Evolutionary conservation across 169 alveolate genomes (phyloP).

Genomic region (Plasmodium vinckei): DNA sequence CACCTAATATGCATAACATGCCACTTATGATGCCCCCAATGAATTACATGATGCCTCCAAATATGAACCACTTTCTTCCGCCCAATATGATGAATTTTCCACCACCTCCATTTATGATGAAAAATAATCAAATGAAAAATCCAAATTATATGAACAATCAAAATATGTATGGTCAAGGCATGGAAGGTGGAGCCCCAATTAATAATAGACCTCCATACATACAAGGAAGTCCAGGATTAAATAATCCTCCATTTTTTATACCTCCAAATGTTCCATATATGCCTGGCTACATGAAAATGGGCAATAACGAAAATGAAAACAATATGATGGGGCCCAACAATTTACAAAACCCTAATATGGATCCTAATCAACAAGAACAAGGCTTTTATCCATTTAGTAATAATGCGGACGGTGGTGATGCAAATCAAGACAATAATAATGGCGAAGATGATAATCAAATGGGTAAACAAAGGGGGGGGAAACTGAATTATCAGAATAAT

Average conservation of each 20-base stretch:
- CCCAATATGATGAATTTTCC: conserved; percentile 57
- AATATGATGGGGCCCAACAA: neutral
- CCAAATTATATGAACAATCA: conserved; percentile 7
- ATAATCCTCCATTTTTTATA: conserved; percentile 1
- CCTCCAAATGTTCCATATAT: conserved; percentile 11
- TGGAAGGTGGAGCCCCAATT: neutral
- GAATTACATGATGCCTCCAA: conserved; percentile 18
- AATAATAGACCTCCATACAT: conserved; percentile 2
- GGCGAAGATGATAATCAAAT: conserved; percentile 19
- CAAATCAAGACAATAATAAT: neutral
- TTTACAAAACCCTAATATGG: neutral
- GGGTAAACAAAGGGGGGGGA: conserved; percentile 5
- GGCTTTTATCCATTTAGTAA: conserved; percentile 4
- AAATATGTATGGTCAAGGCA: neutral
- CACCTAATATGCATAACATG: conserved; percentile 19
- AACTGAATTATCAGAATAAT: conserved; percentile 16
- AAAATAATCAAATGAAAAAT: conserved; percentile 36
- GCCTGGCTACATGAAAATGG: conserved; percentile 2
- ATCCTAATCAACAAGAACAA: conserved; percentile 15
- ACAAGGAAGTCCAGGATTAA: neutral
- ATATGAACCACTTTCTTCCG: conserved; percentile 20
- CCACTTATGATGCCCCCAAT: conserved; percentile 15
- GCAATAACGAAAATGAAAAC: conserved; percentile 7
- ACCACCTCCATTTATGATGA: conserved; percentile 74
- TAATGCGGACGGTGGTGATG: conserved; percentile 8